Conservation (phyloP, 2,329 filamentous ascomycete genomes). For the Exophiala spinifera region DNA sequence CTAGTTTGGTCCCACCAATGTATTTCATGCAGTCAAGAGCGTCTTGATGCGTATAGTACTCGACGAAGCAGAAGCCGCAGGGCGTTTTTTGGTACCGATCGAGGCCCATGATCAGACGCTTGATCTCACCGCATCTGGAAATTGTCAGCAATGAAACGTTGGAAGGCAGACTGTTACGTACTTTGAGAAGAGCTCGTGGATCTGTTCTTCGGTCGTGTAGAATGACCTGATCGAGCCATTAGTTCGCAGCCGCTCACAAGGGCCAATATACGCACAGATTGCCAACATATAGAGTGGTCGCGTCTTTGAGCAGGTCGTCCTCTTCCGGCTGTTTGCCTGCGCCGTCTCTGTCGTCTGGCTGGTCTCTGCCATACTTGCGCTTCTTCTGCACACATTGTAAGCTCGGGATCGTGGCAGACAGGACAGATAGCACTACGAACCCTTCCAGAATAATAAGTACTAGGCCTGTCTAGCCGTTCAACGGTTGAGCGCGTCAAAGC, state of each 20-base stretch:
- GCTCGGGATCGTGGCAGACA: background rate
- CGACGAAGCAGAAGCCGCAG: constrained; percentile 98
- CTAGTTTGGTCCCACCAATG: constrained; percentile 93
- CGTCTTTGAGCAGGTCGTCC: constrained; percentile 77
- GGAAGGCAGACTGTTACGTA: constrained; percentile 36
- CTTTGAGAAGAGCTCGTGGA: constrained; percentile 94
- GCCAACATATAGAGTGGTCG: constrained; percentile 94
- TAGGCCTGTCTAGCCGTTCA: constrained; percentile 88
- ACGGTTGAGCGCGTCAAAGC: constrained; percentile 63
- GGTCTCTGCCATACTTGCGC: constrained; percentile 59
- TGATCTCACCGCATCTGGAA: constrained; percentile 81
- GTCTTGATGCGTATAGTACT: constrained; percentile 97
- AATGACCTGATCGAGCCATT: constrained; percentile 63
- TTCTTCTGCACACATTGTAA: constrained; percentile 59
- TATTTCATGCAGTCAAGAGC: constrained; percentile 98
- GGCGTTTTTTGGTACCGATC: constrained; percentile 97
- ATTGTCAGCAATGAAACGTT: background rate
- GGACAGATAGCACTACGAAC: constrained; percentile 48
- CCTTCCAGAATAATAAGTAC: constrained; percentile 84
- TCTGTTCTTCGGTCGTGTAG: constrained; percentile 98
- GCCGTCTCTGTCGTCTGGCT: constrained; percentile 55
- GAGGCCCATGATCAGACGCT: constrained; percentile 94
- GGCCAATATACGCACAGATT: constrained; percentile 65
- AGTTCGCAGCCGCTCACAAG: constrained; percentile 1
- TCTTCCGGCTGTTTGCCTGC: constrained; percentile 51